phyloP scores from a whole-genome alignment of 805 yeast species.

The Candida taoyuanica region DNA sequence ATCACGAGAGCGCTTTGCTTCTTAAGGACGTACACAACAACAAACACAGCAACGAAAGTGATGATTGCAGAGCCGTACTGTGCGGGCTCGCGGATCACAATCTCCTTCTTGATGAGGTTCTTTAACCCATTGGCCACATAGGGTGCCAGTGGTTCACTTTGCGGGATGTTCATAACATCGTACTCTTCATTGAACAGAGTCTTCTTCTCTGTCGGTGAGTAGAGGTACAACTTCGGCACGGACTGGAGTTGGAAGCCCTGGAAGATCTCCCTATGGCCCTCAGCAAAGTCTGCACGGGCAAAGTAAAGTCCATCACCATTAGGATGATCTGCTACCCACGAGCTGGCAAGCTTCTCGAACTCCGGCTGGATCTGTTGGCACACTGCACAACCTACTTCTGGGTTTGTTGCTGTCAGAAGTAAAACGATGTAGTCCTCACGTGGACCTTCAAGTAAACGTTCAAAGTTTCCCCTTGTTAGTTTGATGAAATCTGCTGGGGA shows the following conservation, averaged over 20 bases:
- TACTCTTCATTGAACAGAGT: constrained; percentile 30
- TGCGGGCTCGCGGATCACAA: constrained; percentile 32
- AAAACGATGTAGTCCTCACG: constrained; percentile 67
- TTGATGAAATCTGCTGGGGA: constrained; percentile 37
- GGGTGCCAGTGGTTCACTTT: constrained; percentile 28
- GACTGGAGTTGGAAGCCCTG: constrained; percentile 47
- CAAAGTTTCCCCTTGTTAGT: constrained; percentile 58
- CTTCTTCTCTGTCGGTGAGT: constrained; percentile 47
- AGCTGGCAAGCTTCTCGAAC: constrained; percentile 52
- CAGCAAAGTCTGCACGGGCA: constrained; percentile 67
- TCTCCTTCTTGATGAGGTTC: constrained; percentile 18
- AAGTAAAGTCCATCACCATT: constrained; percentile 56
- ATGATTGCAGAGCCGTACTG: constrained; percentile 34
- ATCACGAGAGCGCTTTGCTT: constrained; percentile 33
- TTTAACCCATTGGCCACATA: constrained; percentile 28
- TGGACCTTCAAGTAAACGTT: constrained; percentile 51
- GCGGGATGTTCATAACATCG: constrained; percentile 30
- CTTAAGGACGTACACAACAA: constrained; percentile 29
- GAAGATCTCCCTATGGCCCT: constrained; percentile 45
- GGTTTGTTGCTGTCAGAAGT: constrained; percentile 67
- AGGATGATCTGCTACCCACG: constrained; percentile 60
- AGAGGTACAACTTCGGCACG: constrained; percentile 74
- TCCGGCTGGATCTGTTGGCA: constrained; percentile 71
- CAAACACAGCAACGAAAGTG: constrained; percentile 24
- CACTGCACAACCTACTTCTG: constrained; percentile 69